phyloP scores from a whole-genome alignment of 495 filamentous ascomycete species.

The Aspergillus sclerotiicarbonarius region DNA sequence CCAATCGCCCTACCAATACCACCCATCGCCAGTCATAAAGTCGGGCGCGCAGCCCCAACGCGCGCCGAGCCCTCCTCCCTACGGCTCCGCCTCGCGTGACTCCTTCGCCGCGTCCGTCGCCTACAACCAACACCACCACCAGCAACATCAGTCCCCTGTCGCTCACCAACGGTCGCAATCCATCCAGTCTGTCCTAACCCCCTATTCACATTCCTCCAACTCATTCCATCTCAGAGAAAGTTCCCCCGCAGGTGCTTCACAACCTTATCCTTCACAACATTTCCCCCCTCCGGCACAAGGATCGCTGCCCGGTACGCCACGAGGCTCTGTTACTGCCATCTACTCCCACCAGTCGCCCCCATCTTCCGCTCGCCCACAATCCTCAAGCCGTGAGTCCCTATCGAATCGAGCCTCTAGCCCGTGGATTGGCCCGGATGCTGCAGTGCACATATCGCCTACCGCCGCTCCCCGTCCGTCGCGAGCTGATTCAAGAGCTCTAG shows the following conservation, averaged over 20 bases:
- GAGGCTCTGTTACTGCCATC: slow-evolving; percentile 42
- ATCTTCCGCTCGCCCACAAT: slow-evolving; percentile 30
- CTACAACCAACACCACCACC: slow-evolving; percentile 37
- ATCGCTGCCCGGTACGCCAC: slow-evolving; percentile 47
- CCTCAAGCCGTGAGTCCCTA: slow-evolving; percentile 29
- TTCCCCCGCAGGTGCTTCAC: slow-evolving; percentile 37
- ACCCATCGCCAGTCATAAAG: slow-evolving; percentile 32
- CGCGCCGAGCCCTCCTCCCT: slow-evolving; percentile 40
- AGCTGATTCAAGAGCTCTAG: slow-evolving; percentile 30
- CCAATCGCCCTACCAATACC: slow-evolving; percentile 49
- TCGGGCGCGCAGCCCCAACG: slow-evolving; percentile 32
- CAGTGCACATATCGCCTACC: slow-evolving; percentile 32
- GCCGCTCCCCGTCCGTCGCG: slow-evolving; percentile 27
- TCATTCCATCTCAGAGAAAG: slow-evolving; percentile 41
- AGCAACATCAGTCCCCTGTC: slow-evolving; percentile 39
- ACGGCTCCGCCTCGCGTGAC: slow-evolving; percentile 35
- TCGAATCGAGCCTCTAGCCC: slow-evolving; percentile 39
- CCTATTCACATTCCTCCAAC: slow-evolving; percentile 34
- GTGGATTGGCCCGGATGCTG: slow-evolving; percentile 29
- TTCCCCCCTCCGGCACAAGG: slow-evolving; percentile 40
- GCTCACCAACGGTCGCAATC: slow-evolving; percentile 48
- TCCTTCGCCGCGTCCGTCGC: slow-evolving; percentile 32
- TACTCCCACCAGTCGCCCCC: slow-evolving; percentile 37
- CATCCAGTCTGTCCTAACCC: slow-evolving; percentile 46
- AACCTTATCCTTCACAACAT: slow-evolving; percentile 37